These are phyloP conservation scores for Chlamydomonas reinhardtii DNA, from an alignment of 163 green algal species.

Conservation along the genomic window DNA sequence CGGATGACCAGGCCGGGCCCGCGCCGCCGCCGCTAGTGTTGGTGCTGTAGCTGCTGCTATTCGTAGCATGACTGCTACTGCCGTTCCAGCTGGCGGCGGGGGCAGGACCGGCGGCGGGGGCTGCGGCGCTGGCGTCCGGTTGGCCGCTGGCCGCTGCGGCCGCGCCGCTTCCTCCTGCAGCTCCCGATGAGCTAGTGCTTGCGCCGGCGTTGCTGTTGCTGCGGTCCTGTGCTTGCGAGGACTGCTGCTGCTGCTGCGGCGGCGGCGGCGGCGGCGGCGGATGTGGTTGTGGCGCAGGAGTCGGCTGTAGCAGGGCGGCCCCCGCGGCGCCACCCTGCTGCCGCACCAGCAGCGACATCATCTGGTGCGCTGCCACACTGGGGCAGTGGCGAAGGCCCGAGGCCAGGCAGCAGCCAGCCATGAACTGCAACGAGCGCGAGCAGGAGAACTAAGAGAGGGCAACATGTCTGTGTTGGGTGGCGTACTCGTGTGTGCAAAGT, in stretches of 20 bases:
- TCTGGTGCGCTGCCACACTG: conserved; percentile 25
- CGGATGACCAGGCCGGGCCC: background rate
- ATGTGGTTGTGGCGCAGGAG: too few species aligned
- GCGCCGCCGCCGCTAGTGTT: background rate
- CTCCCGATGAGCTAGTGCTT: background rate
- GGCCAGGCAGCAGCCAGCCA: conserved; percentile 28
- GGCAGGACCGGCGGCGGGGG: too few species aligned
- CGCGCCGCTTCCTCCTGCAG: background rate
- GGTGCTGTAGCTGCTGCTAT: background rate
- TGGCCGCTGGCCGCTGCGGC: too few species aligned
- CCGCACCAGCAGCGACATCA: conserved; percentile 47
- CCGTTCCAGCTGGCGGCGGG: too few species aligned
- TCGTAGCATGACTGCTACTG: too few species aligned
- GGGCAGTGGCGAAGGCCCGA: conserved; percentile 23
- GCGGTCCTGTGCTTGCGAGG: too few species aligned
- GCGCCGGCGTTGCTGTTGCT: too few species aligned
- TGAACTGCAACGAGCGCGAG: background rate
- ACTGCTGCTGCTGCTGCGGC: background rate
- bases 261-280: background rate
- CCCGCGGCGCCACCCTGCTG: conserved; percentile 19
- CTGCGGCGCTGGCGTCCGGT: background rate
- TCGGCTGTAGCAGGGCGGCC: conserved; percentile 19
- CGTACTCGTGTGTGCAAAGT: too few species aligned
- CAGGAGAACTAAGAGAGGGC: too few species aligned
- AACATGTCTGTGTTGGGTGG: too few species aligned